Conservation (phyloP, 805 yeast species). For the Starmerella tilneyi region DNA sequence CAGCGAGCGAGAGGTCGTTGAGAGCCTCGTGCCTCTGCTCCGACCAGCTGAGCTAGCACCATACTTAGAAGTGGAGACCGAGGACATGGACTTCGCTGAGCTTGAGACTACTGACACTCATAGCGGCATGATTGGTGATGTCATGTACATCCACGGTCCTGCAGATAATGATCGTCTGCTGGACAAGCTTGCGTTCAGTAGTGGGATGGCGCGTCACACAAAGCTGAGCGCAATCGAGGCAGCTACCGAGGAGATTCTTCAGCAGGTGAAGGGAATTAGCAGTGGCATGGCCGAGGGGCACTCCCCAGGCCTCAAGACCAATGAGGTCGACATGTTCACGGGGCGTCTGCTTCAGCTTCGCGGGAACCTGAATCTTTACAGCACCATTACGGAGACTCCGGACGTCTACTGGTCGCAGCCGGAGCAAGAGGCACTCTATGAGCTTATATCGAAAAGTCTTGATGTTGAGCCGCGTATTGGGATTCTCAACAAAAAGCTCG, state of each 20-base stretch:
- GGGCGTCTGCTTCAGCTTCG: constrained; percentile 67
- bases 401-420: constrained; percentile 93
- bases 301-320: constrained; percentile 37
- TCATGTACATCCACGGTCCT: constrained; percentile 52
- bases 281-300: constrained; percentile 56
- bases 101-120: constrained; percentile 29
- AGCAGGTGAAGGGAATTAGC: constrained; percentile 51
- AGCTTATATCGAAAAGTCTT: constrained; percentile 54
- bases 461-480: constrained; percentile 70
- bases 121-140: constrained; percentile 54
- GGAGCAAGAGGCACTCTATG: constrained; percentile 63
- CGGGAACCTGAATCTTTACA: constrained; percentile 74
- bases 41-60: constrained; percentile 40
- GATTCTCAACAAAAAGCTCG: constrained; percentile 73
- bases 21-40: constrained; percentile 40
- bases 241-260: constrained; percentile 58
- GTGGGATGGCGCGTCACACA: constrained; percentile 79
- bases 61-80: constrained; percentile 52
- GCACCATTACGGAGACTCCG: constrained; percentile 84
- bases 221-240: constrained; percentile 70
- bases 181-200: constrained; percentile 81
- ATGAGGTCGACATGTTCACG: constrained; percentile 54
- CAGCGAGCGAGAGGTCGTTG: constrained; percentile 42
- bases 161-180: constrained; percentile 41
- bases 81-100: constrained; percentile 75